phyloP scores from a whole-genome alignment of 768 basidiomycete genomes.

The Lentinula lateritia region DNA sequence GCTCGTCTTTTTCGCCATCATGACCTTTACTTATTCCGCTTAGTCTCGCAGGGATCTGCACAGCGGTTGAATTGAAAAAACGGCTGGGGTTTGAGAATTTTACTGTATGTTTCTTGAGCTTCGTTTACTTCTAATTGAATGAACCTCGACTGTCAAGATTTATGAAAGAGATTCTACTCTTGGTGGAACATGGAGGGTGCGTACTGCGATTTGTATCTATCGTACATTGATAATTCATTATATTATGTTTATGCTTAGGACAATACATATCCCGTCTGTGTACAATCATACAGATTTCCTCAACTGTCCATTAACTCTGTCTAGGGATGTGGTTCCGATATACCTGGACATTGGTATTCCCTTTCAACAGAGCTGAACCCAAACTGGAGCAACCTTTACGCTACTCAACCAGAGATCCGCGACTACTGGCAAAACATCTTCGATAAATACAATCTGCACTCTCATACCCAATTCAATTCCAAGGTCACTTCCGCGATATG shows the following conservation, averaged over 20 bases:
- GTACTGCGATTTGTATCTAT: conserved; percentile 13
- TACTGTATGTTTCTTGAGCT: conserved; percentile 26
- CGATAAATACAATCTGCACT: conserved; percentile 9
- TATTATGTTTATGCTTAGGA: conserved; percentile 26
- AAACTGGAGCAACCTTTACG: conserved; percentile 42
- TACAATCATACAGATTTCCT: background rate
- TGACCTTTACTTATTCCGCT: background rate
- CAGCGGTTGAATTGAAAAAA: conserved; percentile 41
- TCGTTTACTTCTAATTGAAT: background rate
- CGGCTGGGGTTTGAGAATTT: conserved; percentile 42
- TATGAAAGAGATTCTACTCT: conserved; percentile 42
- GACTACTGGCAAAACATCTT: conserved; percentile 44
- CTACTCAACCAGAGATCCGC: conserved; percentile 43
- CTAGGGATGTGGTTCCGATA: conserved; percentile 53
- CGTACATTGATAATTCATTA: background rate
- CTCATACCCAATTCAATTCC: conserved; percentile 37
- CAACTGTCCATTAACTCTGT: background rate
- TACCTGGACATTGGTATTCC: conserved; percentile 49
- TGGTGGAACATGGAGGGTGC: conserved; percentile 55
- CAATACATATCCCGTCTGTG: conserved; percentile 47
- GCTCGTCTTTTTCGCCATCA: background rate
- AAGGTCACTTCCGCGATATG: conserved; percentile 37
- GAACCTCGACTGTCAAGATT: conserved; percentile 27
- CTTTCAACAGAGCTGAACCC: conserved; percentile 52
- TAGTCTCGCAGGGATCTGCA: conserved; percentile 43